Base-by-base conservation (phyloP, 345 rosid species). In the Excoecaria agallocha region DNA sequence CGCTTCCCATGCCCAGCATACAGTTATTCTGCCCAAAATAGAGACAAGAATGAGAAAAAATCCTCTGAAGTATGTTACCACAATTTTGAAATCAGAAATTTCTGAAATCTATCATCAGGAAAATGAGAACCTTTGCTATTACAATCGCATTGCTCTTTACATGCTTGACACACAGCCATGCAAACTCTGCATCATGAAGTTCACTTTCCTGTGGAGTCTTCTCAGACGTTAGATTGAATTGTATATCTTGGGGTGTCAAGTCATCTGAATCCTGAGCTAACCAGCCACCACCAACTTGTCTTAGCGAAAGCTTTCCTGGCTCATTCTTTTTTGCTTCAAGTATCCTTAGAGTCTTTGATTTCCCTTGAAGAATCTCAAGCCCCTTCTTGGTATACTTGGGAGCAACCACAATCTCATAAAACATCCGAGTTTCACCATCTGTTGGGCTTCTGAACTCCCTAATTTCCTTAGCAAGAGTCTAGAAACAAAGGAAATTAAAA, bases 1-100 rank as follows among this genome's bases (percentile, higher is more conserved):
- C 99, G 3, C 97, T 93, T 80, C 99, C 99, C 99, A 95, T 95
- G 55, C 98, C 97, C 78, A 93, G 67, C 97, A 95, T 89, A 70
- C 97, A 86, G 71, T 93, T 91, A 75, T 91, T 85, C 99, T 93
- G 86, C 71, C 65, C 59, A 76, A 79, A 75, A 69, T 17, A 3
- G 69, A 7, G 11, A 70, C 38, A 49, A 69, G 52, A 13, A 50
- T 72, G 63, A 76, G 62, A 48, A 54, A 30, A 30, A 37, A 62
- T 25, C 12, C 43, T 37, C 15, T 10, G 10, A 0, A 63, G 12
- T 8, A 25, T 48, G 30, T 20, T 20, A 4, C 55, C 5, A 37
- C 49, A 3, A 17, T 30, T 12, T 46, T 72, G 16, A 7, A 61
- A 56, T 76, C 58, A 41, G 35, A 68, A 51, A 15, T 60, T 62